Conservation (phyloP, 768 basidiomycete species). For the Boletus bicolor region DNA sequence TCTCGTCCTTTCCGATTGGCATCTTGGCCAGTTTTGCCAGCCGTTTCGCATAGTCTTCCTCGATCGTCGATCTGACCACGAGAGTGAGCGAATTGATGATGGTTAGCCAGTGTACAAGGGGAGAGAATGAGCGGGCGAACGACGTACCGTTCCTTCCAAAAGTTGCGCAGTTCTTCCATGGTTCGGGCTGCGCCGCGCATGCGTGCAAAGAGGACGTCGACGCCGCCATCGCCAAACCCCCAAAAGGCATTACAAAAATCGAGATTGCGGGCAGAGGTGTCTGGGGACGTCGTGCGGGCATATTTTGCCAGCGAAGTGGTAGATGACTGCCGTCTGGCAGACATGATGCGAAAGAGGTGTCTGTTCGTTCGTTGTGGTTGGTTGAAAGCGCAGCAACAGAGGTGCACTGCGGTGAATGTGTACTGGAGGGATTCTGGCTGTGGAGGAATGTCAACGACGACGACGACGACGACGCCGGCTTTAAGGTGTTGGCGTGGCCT, state of each 20-base stretch:
- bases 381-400: constrained; percentile 16
- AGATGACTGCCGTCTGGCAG: constrained; percentile 76
- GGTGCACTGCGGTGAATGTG: constrained; percentile 11
- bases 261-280: constrained; percentile 46
- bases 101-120: background rate
- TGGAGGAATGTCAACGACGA: background rate
- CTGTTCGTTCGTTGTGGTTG: constrained; percentile 15
- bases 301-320: constrained; percentile 76
- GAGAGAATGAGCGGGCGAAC: background rate
- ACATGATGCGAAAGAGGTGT: constrained; percentile 42
- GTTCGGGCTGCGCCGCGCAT: constrained; percentile 85
- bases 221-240: constrained; percentile 83
- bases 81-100: constrained; percentile 1
- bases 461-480: background rate
- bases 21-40: constrained; percentile 75
- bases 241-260: constrained; percentile 99
- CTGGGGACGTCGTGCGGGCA: constrained; percentile 52
- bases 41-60: constrained; percentile 93
- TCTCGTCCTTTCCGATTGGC: constrained; percentile 82
- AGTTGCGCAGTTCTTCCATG: constrained; percentile 81
- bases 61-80: constrained; percentile 68
- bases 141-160: constrained; percentile 92
- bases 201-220: constrained; percentile 85
- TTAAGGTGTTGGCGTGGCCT: constrained; percentile 8
- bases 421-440: background rate